Conservation (phyloP, 164 flowering plant genomes). For the Hamamelis virginiana region DNA sequence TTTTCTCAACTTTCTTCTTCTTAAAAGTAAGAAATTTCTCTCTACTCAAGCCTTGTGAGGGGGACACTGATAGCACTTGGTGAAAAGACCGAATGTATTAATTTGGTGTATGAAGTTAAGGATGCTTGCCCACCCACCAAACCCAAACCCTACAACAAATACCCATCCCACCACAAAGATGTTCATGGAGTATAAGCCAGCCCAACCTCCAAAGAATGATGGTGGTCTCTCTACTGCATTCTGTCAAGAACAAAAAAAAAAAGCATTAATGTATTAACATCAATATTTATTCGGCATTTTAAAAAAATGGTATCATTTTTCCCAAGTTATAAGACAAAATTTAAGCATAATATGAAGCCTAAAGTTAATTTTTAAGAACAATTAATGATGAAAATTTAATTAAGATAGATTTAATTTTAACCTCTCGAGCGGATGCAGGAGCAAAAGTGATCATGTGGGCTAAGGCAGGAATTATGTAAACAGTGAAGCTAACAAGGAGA, state of each 20-base stretch:
- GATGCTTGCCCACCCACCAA: slow-evolving; percentile 86
- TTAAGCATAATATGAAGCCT: too few relatives aligned
- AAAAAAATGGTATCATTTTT: too few relatives aligned
- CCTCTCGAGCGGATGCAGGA: slow-evolving; percentile 65
- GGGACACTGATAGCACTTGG: slow-evolving; percentile 77
- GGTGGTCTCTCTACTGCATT: slow-evolving; percentile 78
- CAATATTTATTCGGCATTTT: too few relatives aligned
- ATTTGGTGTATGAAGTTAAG: slow-evolving; percentile 63
- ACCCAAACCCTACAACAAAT: slow-evolving; percentile 64
- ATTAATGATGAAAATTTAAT: background rate
- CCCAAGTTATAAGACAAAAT: too few relatives aligned
- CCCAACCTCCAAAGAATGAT: slow-evolving; percentile 58
- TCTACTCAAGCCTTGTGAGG: slow-evolving; percentile 43
- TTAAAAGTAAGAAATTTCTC: slow-evolving; percentile 1
- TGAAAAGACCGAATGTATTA: slow-evolving; percentile 59
- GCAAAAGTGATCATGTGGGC: slow-evolving; percentile 72
- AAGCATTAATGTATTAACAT: background rate
- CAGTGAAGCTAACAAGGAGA: slow-evolving; percentile 80
- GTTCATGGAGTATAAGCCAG: slow-evolving; percentile 50
- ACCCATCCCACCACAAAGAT: slow-evolving; percentile 71
- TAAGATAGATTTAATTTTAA: slow-evolving; percentile 13
- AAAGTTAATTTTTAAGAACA: too few relatives aligned
- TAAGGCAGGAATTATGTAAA: slow-evolving; percentile 69
- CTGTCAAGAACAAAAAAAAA: slow-evolving; percentile 25
- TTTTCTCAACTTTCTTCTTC: background rate